Conservation (phyloP, 192 early-diverging fungal genomes). For the Powellomyces hirtus region DNA sequence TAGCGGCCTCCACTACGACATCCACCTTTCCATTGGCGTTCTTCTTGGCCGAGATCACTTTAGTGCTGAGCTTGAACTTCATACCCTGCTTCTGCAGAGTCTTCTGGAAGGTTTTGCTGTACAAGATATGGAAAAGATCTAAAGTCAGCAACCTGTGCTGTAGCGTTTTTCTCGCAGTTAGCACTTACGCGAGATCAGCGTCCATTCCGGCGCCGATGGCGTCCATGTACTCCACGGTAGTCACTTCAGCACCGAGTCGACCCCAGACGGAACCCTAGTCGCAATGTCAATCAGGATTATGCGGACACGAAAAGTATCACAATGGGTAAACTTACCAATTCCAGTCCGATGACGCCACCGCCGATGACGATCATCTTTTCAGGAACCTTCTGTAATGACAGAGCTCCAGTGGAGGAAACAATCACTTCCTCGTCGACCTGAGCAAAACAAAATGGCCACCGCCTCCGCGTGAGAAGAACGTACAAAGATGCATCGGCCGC, state of each 20-base stretch:
- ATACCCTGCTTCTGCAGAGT: constrained; percentile 92
- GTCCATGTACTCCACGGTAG: constrained; percentile 91
- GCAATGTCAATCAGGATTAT: not conserved
- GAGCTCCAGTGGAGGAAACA: constrained; percentile 96
- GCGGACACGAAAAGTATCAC: not conserved
- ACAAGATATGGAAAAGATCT: not conserved
- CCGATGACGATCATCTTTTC: constrained; percentile 99
- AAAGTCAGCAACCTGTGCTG: not conserved
- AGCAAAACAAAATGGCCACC: not conserved
- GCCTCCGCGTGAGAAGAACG: not conserved
- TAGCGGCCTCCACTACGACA: constrained; percentile 86
- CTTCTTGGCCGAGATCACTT: constrained; percentile 86
- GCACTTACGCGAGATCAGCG: constrained; percentile 79
- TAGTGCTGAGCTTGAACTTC: constrained; percentile 98
- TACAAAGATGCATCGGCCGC: too few relatives aligned
- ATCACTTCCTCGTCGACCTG: constrained; percentile 96
- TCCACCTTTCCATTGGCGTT: constrained; percentile 81
- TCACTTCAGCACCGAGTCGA: constrained; percentile 91
- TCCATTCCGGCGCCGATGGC: constrained; percentile 98
- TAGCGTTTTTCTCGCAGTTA: too few relatives aligned
- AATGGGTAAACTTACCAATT: constrained; percentile 63
- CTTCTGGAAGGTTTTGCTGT: constrained; percentile 86
- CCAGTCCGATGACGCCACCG: constrained; percentile 98
- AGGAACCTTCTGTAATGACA: constrained; percentile 89
- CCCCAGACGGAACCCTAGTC: constrained; percentile 89